Base-by-base conservation (phyloP, 345 rosid genomes). In the Pelargonium nanum region DNA sequence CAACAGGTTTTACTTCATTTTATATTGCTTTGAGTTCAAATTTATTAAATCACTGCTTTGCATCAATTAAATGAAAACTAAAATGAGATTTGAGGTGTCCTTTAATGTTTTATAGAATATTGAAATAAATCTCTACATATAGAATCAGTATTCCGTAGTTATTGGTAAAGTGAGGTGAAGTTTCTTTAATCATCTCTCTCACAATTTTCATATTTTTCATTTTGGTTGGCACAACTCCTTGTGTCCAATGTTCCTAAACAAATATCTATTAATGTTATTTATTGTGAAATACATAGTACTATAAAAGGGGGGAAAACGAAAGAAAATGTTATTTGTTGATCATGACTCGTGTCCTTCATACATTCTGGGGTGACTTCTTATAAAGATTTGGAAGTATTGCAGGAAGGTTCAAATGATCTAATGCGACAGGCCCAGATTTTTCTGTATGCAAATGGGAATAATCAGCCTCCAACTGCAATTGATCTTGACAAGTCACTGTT, bases 391-490 rank as follows among this genome's bases (percentile, higher is more conserved):
- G 25, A 63, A 54, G 26, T 66, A 28, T 74, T 84, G 74, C 83
- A 91, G 97, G 78, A 67, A 15, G 81, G 83, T 59, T 77, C 80
- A 61, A 79, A 73, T 71, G 95, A 83, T 70, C 69, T 93, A 65
- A 84, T 90, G 83, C 72, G 62, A 68, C 86, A 74, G 65, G 86
- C 96, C 28, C 97, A 88, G 66, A 72, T 79, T 62, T 93, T 93
- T 77, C 55, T 84, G 53, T 90, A 90, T 70, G 78, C 80, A 56
- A 86, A 90, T 61, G 99, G 99, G 64, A 90, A 80, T 59, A 77
- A 70, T 65, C 70, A 69, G 54, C 84, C 96, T 71, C 95, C 99
- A 56, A 90, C 99, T 1, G 94, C 97, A 16, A 86, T 87, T 59
- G 96, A 93, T 60, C 76, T 93, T 16, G 86, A 93, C 70, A 93